These are phyloP conservation scores for Drechslera avenae DNA, from an alignment of 2,329 filamentous ascomycete species.

Conservation along the genomic window DNA sequence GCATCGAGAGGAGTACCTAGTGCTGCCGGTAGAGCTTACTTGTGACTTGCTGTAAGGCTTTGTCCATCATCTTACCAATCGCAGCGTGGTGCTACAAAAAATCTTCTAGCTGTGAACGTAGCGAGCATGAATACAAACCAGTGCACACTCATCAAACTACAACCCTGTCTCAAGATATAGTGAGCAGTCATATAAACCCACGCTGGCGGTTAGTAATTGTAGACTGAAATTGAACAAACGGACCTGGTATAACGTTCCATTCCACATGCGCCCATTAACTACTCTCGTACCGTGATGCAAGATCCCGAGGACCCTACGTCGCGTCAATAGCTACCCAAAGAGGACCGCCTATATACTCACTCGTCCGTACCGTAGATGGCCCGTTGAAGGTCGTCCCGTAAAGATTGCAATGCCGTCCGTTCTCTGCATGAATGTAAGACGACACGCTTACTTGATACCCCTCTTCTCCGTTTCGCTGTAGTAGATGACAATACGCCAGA, in stretches of 20 bases:
- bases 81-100: background rate
- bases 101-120: background rate
- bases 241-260: constrained; percentile 13
- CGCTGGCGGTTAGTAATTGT: too few species aligned
- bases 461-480: constrained; percentile 94
- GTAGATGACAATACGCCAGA: constrained; percentile 99
- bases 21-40: background rate
- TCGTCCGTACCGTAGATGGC: constrained; percentile 3
- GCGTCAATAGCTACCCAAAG: constrained; percentile 22
- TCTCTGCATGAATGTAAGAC: background rate
- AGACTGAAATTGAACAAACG: constrained; percentile 6
- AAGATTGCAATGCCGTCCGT: background rate
- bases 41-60: background rate
- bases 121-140: background rate
- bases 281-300: constrained; percentile 19
- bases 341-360: constrained; percentile 20
- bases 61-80: background rate
- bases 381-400: background rate
- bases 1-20: background rate
- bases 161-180: too few species aligned
- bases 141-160: too few species aligned
- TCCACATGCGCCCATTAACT: constrained; percentile 11
- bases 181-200: background rate
- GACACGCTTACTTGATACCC: constrained; percentile 60
- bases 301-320: constrained; percentile 29